Base-by-base conservation (phyloP, 805 yeast genomes). In the Candida andamanensis region DNA sequence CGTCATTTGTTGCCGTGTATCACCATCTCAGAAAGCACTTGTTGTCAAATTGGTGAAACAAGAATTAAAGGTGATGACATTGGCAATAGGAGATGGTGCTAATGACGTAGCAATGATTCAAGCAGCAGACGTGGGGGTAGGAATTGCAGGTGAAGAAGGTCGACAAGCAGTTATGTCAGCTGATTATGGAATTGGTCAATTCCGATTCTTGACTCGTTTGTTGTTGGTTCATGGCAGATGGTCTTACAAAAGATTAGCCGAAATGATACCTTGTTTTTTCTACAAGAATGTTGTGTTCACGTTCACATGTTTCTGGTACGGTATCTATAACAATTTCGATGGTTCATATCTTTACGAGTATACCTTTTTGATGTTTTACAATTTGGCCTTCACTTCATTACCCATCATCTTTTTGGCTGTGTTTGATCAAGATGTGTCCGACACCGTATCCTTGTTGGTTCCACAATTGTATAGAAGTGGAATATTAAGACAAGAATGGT, bases 91-190 rank as follows among this genome's bases (percentile, higher is more conserved):
- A 45, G 95, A 84, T 58, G 95, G 95, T 34, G 78, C 92, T 14
- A 84, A 84, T 52, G 95, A 84, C 60, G 95, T 84, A 41, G 89
- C 94, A 9, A 84, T 84, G 95, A 84, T 84, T 44, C 95, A 84
- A 56, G 78, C 87, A 17, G 92, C 94, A 1, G 80, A 84, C 58
- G 80, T 84, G 28, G 95, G 95, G 49, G 83, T 84, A 35, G 95
- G 95, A 61, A 84, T 84, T 51, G 89, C 89, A 3, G 95, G 95
- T 60, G 92, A 84, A 63, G 95, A 84, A 64, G 95, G 95, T 50
- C 66, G 92, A 40, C 92, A 83, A 57, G 92, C 92, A 13, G 92
- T 75, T 4, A 84, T 84, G 94, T 79, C 87, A 16, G 79, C 90
- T 1, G 95, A 84, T 61, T 84, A 81, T 57, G 95, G 90, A 14